These are phyloP conservation scores for Paramecium caudatum DNA, from an alignment of 73 alveolate genomes.

Conservation along the genomic window DNA sequence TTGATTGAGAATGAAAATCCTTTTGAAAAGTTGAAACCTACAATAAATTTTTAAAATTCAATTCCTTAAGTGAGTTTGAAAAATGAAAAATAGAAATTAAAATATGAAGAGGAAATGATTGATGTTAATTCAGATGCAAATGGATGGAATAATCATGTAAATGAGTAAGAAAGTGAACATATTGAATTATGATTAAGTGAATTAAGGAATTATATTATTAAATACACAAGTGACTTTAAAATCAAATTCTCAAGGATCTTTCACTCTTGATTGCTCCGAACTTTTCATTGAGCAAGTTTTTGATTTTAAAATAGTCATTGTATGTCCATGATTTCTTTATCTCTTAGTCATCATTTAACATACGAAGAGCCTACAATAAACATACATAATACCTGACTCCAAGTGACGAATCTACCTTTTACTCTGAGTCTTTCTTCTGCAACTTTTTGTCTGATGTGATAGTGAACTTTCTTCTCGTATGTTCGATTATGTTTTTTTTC, in stretches of 20 bases:
- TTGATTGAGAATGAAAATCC: constrained; percentile 32
- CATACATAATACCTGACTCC: constrained; percentile 36
- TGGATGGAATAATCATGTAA: constrained; percentile 40
- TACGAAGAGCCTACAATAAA: constrained; percentile 37
- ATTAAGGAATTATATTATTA: neutral
- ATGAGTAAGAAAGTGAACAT: constrained; percentile 32
- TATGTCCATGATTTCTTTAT: constrained; percentile 48
- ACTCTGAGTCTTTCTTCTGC: constrained; percentile 78
- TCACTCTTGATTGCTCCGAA: constrained; percentile 54
- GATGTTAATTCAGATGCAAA: neutral
- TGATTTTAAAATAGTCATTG: constrained; percentile 50
- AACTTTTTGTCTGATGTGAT: constrained; percentile 74
- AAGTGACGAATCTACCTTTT: constrained; percentile 75
- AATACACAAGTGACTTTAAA: constrained; percentile 43
- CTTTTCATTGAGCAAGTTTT: constrained; percentile 55
- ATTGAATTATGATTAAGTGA: constrained; percentile 28
- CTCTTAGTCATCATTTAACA: constrained; percentile 51
- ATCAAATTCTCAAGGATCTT: constrained; percentile 21
- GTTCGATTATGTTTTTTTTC: constrained; percentile 75
- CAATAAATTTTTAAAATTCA: neutral
- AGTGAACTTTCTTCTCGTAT: constrained; percentile 74
- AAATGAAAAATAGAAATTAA: neutral
- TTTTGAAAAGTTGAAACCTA: constrained; percentile 41
- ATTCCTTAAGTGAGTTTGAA: neutral
- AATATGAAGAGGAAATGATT: constrained; percentile 25